Base-by-base conservation (phyloP, 371 early-diverging fungal species). In the Mucor lusitanicus region DNA sequence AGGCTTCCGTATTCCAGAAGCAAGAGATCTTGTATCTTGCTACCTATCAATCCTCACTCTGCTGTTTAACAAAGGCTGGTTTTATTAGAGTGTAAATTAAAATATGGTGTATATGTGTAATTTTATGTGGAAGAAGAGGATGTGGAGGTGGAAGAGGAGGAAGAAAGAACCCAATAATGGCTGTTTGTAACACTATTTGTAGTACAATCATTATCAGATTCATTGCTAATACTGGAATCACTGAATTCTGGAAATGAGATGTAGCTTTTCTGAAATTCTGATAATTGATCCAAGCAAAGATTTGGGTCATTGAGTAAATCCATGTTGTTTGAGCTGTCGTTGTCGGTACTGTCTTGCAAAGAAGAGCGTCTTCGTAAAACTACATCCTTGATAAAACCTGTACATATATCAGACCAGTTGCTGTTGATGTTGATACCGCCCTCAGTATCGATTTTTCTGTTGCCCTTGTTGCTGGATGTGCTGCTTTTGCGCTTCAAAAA, bases 201-300 rank as follows among this genome's bases (percentile, higher is more conserved):
- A 44, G 21, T 25, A 50, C 50, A 21, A 32, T 55, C 57, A 25
- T 30, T 42, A 33, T 61, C 62, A 23, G 61, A 40, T 46, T 67
- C 62, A 32, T 56, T 61, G n/a, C 55, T 58, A 30, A 53, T 60
- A 7, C 39, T 54, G 15, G 67, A 67, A n/a, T 67, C 71, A 50
- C 35, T 64, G 42, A 71, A 64, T 48, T 71, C 72, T 55, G 72
- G 72, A 56, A 71, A 71, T 3, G 72, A 71, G 19, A 71, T 53
- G 61, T 71, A 71, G 27, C 68, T 71, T 21, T 61, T 71, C 64
- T 71, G 72, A 42, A 71, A 71, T 61, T 71, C 72, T 50, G 72
- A 71, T 59, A 58, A 30, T 25, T 65, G 70, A 48, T 70, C 65
- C 5, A 60, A 25, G 25, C 65, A 64, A 3, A 64, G 46, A 35